These are phyloP conservation scores for Cryptococcus sp. DNA, from an alignment of 1,284 basidiomycete genomes.

Conservation along the genomic window DNA sequence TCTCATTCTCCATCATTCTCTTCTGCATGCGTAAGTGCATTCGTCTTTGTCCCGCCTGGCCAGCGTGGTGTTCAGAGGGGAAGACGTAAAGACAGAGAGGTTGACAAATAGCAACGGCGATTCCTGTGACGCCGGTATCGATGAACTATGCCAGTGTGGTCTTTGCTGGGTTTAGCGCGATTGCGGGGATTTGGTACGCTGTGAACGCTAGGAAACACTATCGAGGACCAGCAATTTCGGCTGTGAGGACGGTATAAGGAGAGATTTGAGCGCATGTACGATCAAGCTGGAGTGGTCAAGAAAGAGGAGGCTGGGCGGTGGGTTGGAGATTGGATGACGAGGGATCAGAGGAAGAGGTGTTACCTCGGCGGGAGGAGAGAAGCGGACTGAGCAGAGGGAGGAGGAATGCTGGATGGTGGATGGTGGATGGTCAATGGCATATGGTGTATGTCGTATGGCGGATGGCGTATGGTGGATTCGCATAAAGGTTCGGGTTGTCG, in stretches of 20 bases:
- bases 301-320: no score
- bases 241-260: conserved; percentile 5
- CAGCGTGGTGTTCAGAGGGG: conserved; percentile 35
- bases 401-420: no score
- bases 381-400: no score
- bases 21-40: conserved; percentile 48
- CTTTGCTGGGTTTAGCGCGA: conserved; percentile 40
- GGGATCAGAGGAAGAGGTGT: no score
- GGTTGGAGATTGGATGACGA: no score
- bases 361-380: no score
- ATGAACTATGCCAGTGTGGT: conserved; percentile 49
- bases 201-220: conserved; percentile 37
- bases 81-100: neutral
- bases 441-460: no score
- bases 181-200: conserved; percentile 44
- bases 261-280: no score
- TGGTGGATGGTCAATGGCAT: no score
- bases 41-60: conserved; percentile 48
- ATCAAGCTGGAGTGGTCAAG: no score
- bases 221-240: conserved; percentile 24
- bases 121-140: conserved; percentile 40
- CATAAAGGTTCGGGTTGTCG: no score
- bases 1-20: conserved; percentile 47
- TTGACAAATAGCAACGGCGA: conserved; percentile 33
- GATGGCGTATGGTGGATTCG: no score